phyloP scores from a whole-genome alignment of 495 filamentous ascomycete genomes.

The Neurospora cerealis region DNA sequence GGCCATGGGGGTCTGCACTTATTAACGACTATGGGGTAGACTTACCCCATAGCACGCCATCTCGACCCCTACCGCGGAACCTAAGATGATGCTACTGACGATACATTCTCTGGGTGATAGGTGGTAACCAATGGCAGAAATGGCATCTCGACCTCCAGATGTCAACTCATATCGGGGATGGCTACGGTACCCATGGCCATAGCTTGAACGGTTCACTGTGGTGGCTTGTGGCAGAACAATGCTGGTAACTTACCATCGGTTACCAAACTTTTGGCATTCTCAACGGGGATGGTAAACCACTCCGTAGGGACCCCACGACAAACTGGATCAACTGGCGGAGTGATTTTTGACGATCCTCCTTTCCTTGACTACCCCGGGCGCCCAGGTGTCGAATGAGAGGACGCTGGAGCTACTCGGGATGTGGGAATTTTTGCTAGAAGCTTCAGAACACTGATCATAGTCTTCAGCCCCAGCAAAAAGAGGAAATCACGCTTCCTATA shows the following conservation, averaged over 20 bases:
- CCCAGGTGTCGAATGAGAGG: not conserved
- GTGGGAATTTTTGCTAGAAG: not conserved
- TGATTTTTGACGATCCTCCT: not conserved
- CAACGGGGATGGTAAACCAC: not conserved
- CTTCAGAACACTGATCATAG: not conserved
- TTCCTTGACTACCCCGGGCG: not conserved
- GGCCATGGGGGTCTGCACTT: not conserved
- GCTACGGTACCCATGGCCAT: not conserved
- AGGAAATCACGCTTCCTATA: not conserved
- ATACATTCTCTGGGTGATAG: not conserved
- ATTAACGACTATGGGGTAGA: not conserved
- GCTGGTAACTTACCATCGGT: not conserved
- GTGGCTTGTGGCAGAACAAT: not conserved
- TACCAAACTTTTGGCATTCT: not conserved
- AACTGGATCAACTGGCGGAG: not conserved
- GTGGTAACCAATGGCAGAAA: not conserved
- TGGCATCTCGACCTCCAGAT: not conserved
- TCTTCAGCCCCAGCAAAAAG: not conserved
- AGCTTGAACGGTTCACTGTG: not conserved
- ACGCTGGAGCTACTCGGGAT: not conserved
- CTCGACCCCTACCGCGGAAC: not conserved
- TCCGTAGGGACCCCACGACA: not conserved
- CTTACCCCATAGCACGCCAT: not conserved
- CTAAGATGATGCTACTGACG: not conserved
- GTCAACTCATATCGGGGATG: not conserved